phyloP scores from a whole-genome alignment of 345 rosid genomes.

The Populus deltoides region DNA sequence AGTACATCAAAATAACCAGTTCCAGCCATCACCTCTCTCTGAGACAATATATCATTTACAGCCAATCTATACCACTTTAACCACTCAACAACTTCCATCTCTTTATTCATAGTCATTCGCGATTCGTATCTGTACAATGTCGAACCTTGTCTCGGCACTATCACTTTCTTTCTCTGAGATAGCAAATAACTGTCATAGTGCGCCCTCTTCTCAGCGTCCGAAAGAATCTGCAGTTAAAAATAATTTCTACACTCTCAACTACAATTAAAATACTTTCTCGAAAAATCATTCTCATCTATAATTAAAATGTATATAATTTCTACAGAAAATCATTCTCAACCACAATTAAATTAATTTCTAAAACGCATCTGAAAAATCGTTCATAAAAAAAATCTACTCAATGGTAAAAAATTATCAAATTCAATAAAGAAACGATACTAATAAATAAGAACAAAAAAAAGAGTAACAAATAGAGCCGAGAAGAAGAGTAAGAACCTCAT shows the following conservation, averaged over 20 bases:
- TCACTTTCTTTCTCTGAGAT: slow-evolving; percentile 51
- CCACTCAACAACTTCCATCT: slow-evolving; percentile 97
- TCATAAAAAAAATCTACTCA: too few species aligned
- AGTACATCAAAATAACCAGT: slow-evolving; percentile 67
- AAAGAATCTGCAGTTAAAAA: slow-evolving; percentile 68
- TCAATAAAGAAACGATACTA: background rate
- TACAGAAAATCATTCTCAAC: too few species aligned
- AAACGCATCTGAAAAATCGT: too few species aligned
- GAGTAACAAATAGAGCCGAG: background rate
- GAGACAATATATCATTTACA: slow-evolving; percentile 63
- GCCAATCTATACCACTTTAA: slow-evolving; percentile 80
- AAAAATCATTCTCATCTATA: too few species aligned
- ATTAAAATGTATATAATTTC: too few species aligned
- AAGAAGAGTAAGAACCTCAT: slow-evolving; percentile 49
- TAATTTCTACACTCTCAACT: too few species aligned
- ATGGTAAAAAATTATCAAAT: too few species aligned
- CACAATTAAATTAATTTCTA: too few species aligned
- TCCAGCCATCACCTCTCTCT: slow-evolving; percentile 66
- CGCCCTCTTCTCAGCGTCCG: slow-evolving; percentile 63
- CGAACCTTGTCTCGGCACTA: slow-evolving; percentile 35
- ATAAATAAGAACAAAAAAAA: background rate
- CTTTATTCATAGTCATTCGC: slow-evolving; percentile 30
- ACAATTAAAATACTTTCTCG: too few species aligned
- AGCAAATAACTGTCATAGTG: slow-evolving; percentile 64
- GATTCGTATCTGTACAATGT: slow-evolving; percentile 38